Evolutionary conservation across 768 basidiomycete genomes (phyloP), one percentile per base, ranked within the genome.

Genomic region (Cyclocybe aegerita): DNA sequence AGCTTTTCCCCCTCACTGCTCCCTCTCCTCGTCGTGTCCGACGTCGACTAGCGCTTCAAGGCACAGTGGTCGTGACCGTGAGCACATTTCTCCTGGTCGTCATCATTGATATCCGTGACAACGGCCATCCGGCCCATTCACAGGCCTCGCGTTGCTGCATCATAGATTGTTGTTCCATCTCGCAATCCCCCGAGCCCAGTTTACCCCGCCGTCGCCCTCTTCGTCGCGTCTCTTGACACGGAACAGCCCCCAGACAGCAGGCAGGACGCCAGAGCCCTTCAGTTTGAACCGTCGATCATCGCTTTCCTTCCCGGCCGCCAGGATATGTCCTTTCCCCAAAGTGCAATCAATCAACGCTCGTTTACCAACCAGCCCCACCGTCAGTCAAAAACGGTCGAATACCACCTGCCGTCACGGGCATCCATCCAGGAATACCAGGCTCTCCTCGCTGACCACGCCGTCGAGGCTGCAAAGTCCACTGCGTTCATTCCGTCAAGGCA

Each of bases 361-460:
- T 66, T 67, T 52, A 60, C 58, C 46, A 72, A 75, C 58, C 70
- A 74, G 49, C 70, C 71, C 56, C 72, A 68, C 55, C 70, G 73
- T 58, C 73, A 75, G 58, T 84, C 83, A 23, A 85, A 80, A 74
- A 83, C 86, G 11, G 75, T 92, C 65, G 86, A 91, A 62, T 86
- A 88, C 65, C 83, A 88, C 70, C 75, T 84, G 12, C 88, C 88
- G 2, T 85, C 84, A 9, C 72, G 87, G 39, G 81, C 87, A 65
- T 86, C 84, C 56, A 84, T 90, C 53, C 86, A 86, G 56, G 87
- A 90, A 57, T 89, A 89, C 67, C 78, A 83, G 65, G 81, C 85
- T 49, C 83, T 90, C 47, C 77, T 91, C 46, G 77, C 77, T 30
- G 79, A 86, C 65, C 77, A 81, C 79, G 77, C 82, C 33, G 74